phyloP scores from a whole-genome alignment of 495 filamentous ascomycete genomes.

The Lentithecium fluviatile region DNA sequence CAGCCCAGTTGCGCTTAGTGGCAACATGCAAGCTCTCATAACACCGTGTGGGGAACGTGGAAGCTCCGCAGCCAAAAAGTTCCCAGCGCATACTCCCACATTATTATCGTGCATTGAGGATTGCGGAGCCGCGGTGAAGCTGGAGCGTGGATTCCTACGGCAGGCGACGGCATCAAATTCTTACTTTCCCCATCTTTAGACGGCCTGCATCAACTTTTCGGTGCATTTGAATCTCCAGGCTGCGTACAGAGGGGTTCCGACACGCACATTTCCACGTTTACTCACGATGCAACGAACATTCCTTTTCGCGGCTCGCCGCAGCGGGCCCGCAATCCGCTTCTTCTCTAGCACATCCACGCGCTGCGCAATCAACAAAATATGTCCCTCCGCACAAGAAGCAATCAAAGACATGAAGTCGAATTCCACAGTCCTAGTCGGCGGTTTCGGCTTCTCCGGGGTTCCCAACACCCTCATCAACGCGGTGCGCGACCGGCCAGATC shows the following conservation, averaged over 20 bases:
- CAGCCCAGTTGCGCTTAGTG: conserved; percentile 2
- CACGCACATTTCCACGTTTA: not conserved
- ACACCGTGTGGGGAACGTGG: conserved; percentile 20
- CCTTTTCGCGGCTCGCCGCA: conserved; percentile 27
- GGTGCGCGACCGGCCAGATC: conserved; percentile 27
- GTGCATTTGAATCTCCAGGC: too few species aligned
- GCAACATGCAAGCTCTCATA: conserved; percentile 15
- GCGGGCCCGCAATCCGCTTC: conserved; percentile 18
- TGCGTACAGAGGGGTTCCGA: not conserved
- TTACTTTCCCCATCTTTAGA: not conserved
- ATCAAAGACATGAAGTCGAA: conserved; percentile 32
- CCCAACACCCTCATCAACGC: conserved; percentile 36
- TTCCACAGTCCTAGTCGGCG: conserved; percentile 29
- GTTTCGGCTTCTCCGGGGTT: conserved; percentile 32
- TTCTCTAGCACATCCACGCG: conserved; percentile 20
- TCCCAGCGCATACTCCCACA: not conserved
- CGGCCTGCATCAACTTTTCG: too few species aligned
- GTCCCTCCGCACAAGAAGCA: conserved; percentile 29
- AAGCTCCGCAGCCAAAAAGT: conserved; percentile 23
- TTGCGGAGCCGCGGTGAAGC: conserved; percentile 26
- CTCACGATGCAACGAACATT: conserved; percentile 30
- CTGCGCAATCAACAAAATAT: conserved; percentile 32
- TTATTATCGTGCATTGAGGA: conserved; percentile 7
- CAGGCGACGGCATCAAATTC: not conserved
- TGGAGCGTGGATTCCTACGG: not conserved